Evolutionary conservation across 2,329 filamentous ascomycete species (phyloP), one percentile per base, ranked within the genome.

Genomic region (Bipolaris gigantea): DNA sequence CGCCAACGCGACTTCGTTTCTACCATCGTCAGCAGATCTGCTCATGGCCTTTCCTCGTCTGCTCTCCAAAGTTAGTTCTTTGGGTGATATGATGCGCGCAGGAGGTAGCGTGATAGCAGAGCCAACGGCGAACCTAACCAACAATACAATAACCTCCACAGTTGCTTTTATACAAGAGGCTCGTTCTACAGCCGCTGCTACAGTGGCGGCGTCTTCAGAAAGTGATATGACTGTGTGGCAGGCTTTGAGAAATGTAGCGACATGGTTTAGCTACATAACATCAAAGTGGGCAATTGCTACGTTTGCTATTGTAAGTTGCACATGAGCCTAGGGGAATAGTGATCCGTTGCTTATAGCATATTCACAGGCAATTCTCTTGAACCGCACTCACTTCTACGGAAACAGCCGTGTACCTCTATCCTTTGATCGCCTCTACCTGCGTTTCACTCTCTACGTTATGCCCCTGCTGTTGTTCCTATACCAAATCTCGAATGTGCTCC

Each of bases 341-440:
- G 33, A 27, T 19, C 8, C 13, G 35, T 13, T 41, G 33, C 50
- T 63, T 32, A 58, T 41, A 19, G 16, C 18, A n/a, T 25, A 18
- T 38, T 8, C 47, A 21, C 56, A 87, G 84, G 91, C 91, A 19
- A 84, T 97, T 54, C 78, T 97, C 53, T 80, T 97, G 21, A 97
- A 97, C 72, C 86, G 94, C 53, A 95, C 94, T 6, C 88, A 92
- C 54, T 94, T 97, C 64, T 97, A 96, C 74, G 93, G 92, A 38
- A 93, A 92, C 0, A 93, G 91, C 13, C 83, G 94, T 57, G 84
- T 92, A 48, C 86, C 89, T 48, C 79, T 97, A n/a, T 83, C 83
- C 9, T 80, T 97, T 2, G 83, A 83, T 50, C 93, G 90, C 85
- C 83, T 86, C 33, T 50, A 68, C 83, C 46, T 73, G 19, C 69